Evolutionary conservation across 306 rosid genomes (phyloP), one percentile per base, ranked within the genome.

Genomic region (Arachis stenosperma): DNA sequence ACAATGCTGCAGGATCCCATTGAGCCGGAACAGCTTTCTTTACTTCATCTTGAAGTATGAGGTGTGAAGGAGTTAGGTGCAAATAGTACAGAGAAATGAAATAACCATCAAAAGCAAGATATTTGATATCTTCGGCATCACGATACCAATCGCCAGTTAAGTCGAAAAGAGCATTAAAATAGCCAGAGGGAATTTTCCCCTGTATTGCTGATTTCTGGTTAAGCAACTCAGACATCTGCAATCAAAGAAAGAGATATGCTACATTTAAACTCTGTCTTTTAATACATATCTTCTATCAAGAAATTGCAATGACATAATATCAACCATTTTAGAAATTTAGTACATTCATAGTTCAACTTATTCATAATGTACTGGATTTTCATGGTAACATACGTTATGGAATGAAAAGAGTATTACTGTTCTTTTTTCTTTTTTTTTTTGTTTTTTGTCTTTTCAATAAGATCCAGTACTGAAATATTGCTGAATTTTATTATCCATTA

Each of bases 101-200:
- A 81, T 81, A 86, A 48, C 92, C 97, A 68, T 91, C 97, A 63
- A 91, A 87, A 61, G 92, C 90, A 70, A 91, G 88, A 81, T 74
- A 81, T 69, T 87, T 89, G 71, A 89, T 81, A 80, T 89, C 89
- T 6, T 88, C 78, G 66, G 86, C 89, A 80, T 91, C 97, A 13
- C 79, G 89, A 51, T 72, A 78, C 97, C 97, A 91, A 73, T 89
- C 88, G 36, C 97, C 97, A 79, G 79, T 86, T 69, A 89, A 81
- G 56, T 67, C 89, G 67, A 91, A 91, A 61, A 91, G 86, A 61
- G 98, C 85, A 77, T 91, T 94, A 36, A 91, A 85, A 85, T 82
- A 91, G 62, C 98, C 98, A 41, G 98, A 94, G 59, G 98, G 98
- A 69, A 94, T 81, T 91, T 94, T 94, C 64, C 97, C 98, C 73